Evolutionary conservation across 805 yeast genomes (phyloP), one percentile per base, ranked within the genome.

Genomic region (Candida tallmaniae): DNA sequence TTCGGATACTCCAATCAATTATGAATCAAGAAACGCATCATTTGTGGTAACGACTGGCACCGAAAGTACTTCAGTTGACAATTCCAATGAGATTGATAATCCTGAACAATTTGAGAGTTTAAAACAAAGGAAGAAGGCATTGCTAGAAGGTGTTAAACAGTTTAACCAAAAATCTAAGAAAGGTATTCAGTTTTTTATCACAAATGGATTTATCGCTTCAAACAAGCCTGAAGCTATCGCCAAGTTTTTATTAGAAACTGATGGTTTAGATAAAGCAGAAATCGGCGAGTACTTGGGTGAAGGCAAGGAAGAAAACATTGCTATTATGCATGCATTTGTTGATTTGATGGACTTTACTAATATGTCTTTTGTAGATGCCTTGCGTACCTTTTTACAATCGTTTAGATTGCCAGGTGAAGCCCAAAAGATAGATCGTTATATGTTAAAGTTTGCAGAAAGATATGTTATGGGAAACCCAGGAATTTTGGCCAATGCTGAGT

Each of bases 331-430:
- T 58, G 83, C 87, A 5, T 93, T 93, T 64, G 95, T 90, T 19
- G 96, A 89, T 52, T 63, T 72, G 43, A 80, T 93, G 80, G 85
- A 88, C 36, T 90, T 93, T 56, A 62, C 72, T 4, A 69, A 70
- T 22, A 55, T 72, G 45, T 65, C 78, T 1, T 88, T 93, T 52
- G 88, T 89, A 11, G 95, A 82, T 46, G 94, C 97, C 0, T 66
- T 93, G 65, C 74, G 98, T 46, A 67, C 63, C 11, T 87, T 87
- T 51, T 69, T 93, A 39, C 98, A 94, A 52, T 72, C 78, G 31
- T 94, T 93, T 63, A 73, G 98, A 56, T 71, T 93, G 40, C 98
- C 99, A 2, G 99, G 99, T 32, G 99, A 93, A 62, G 89, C 96
- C 4, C 99, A 93, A 62, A 90, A 93, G 52, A 90, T 93, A 54